A percentile compares a stretch with the other conserved stretches of the same genome.
These are phyloP conservation scores for Beta corolliflora DNA, from an alignment of 179 eudicot genomes.

Conservation along the genomic window DNA sequence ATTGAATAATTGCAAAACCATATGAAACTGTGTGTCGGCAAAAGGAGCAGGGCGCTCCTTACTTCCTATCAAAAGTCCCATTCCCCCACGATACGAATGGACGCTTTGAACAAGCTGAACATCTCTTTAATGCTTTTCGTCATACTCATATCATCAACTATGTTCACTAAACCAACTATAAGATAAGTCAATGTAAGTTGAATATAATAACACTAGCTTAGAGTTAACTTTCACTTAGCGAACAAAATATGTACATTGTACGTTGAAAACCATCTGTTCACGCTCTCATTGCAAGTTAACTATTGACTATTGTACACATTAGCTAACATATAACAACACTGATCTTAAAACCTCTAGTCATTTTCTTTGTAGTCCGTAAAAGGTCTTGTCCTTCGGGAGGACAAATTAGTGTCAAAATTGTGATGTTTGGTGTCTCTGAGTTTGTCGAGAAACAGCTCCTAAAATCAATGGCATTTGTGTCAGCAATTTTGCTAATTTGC, in stretches of 20 bases:
- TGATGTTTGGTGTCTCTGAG: constrained; percentile 12
- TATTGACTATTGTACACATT: not conserved
- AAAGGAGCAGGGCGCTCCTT: no score
- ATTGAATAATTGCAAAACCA: no score
- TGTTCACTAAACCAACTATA: no score
- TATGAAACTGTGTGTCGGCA: no score
- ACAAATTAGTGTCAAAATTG: constrained; percentile 19
- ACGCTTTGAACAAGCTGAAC: no score
- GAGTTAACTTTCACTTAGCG: not conserved
- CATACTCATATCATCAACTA: no score
- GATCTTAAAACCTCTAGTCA: not conserved
- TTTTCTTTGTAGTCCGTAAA: constrained; percentile 6
- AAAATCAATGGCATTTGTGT: constrained; percentile 23
- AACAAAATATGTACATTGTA: not conserved
- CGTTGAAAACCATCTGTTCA: not conserved
- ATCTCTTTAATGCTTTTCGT: no score
- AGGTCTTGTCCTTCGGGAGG: constrained; percentile 14
- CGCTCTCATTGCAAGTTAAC: not conserved
- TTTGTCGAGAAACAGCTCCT: constrained; percentile 33
- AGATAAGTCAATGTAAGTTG: no score
- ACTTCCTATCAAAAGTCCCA: no score
- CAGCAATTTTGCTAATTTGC: constrained; percentile 13
- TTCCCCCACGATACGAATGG: no score
- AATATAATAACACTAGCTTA: no score
- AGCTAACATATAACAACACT: not conserved